Conservation (phyloP, 257 asterid genomes). For the Echium plantagineum region DNA sequence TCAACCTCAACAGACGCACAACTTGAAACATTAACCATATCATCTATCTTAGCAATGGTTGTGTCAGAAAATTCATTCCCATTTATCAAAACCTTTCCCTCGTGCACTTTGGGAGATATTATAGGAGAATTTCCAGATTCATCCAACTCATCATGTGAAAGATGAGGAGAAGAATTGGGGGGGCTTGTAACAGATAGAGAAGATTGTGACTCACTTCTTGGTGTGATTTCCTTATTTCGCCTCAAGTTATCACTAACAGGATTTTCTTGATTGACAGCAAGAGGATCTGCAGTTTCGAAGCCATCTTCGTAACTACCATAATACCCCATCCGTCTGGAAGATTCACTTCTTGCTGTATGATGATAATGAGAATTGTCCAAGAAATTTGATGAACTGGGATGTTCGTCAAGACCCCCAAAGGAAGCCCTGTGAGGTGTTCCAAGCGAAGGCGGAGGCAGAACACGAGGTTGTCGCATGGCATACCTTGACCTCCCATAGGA, state of each 20-base stretch:
- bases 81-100: slow-evolving; percentile 23
- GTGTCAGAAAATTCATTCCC: slow-evolving; percentile 29
- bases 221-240: slow-evolving; percentile 20
- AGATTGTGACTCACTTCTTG: slow-evolving; percentile 87
- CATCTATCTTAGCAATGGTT: slow-evolving; percentile 33
- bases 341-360: slow-evolving; percentile 33
- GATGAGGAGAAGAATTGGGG: slow-evolving; percentile 87
- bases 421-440: slow-evolving; percentile 49
- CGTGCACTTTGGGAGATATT: slow-evolving; percentile 35
- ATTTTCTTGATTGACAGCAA: slow-evolving; percentile 33
- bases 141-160: slow-evolving; percentile 90
- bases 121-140: slow-evolving; percentile 64
- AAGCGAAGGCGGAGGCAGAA: slow-evolving; percentile 79
- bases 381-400: slow-evolving; percentile 36
- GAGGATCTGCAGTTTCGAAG: slow-evolving; percentile 31
- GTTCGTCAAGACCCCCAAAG: slow-evolving; percentile 33
- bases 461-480: slow-evolving; percentile 89
- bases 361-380: slow-evolving; percentile 28
- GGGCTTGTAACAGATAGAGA: slow-evolving; percentile 96
- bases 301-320: slow-evolving; percentile 42
- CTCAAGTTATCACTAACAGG: slow-evolving; percentile 34
- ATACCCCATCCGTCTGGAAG: slow-evolving; percentile 32
- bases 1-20: slow-evolving; percentile 65
- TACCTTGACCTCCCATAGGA: slow-evolving; percentile 74
- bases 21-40: slow-evolving; percentile 23